Percentiles rank a stretch among this genome's conserved stretches.
phyloP scores from a whole-genome alignment of 169 alveolate genomes.

The Plasmodium fragile region DNA sequence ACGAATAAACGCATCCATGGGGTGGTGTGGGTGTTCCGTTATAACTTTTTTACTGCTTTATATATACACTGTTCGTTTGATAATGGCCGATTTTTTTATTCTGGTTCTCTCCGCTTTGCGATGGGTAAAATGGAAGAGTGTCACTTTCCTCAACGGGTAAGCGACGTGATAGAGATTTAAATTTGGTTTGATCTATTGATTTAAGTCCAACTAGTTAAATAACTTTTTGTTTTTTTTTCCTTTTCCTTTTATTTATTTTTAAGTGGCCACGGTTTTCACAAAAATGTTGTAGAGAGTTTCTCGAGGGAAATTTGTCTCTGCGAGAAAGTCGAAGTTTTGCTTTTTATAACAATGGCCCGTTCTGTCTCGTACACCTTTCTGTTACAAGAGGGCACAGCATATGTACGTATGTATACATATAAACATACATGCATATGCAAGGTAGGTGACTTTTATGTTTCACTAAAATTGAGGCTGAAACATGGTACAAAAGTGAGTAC shows the following conservation, averaged over 20 bases:
- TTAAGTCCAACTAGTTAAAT: background rate
- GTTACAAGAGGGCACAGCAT: background rate
- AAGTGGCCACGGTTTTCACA: background rate
- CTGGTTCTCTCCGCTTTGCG: background rate
- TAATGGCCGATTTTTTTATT: background rate
- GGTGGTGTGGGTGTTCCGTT: background rate
- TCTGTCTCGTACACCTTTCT: background rate
- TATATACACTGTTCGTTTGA: background rate
- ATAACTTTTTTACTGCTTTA: background rate
- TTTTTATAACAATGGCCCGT: background rate
- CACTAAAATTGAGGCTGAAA: background rate
- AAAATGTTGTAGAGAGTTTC: background rate
- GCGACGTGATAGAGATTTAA: background rate
- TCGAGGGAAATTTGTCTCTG: background rate
- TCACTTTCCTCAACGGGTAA: background rate
- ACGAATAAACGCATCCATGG: background rate
- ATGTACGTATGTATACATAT: background rate
- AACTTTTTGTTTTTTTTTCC: background rate
- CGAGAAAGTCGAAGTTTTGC: background rate
- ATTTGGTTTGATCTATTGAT: background rate
- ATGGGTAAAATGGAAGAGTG: background rate
- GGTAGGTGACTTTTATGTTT: background rate
- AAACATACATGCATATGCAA: background rate
- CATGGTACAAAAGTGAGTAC: background rate
- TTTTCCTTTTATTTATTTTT: background rate